These are phyloP conservation scores for Westerdykella sp. DNA, from an alignment of 2,329 filamentous ascomycete genomes.

Conservation along the genomic window DNA sequence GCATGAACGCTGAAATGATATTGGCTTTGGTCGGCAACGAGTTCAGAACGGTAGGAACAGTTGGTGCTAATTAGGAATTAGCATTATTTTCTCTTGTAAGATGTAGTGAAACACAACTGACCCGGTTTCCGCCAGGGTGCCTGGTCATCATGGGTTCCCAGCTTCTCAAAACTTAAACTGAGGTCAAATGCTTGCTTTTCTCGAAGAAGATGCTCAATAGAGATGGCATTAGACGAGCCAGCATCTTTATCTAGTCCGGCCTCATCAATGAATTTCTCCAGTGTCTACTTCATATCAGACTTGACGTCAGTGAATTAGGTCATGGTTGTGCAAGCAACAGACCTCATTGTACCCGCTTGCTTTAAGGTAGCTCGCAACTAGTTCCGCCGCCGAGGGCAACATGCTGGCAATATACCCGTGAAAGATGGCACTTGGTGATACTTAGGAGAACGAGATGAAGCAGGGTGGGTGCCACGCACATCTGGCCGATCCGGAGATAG, in stretches of 20 bases:
- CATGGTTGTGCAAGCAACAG: conserved; percentile 3
- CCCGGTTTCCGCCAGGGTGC: conserved; percentile 45
- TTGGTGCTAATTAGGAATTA: conserved; percentile 39
- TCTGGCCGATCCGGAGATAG: not conserved
- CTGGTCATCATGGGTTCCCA: conserved; percentile 41
- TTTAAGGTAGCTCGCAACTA: conserved; percentile 40
- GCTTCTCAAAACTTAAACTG: conserved; percentile 51
- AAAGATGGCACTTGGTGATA: not conserved
- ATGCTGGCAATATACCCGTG: conserved; percentile 9
- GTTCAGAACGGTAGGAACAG: conserved; percentile 37
- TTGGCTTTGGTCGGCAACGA: conserved; percentile 47
- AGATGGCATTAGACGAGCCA: conserved; percentile 45
- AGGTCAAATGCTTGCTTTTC: conserved; percentile 56
- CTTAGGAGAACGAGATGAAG: not conserved
- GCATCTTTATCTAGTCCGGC: conserved; percentile 49
- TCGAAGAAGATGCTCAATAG: conserved; percentile 54
- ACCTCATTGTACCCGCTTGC: conserved; percentile 39
- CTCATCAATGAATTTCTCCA: conserved; percentile 53
- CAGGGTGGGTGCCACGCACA: not conserved
- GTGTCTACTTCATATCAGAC: conserved; percentile 38
- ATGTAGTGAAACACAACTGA: conserved; percentile 19
- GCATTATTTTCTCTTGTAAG: not conserved
- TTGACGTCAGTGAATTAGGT: conserved; percentile 5
- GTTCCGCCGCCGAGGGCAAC: conserved; percentile 36
- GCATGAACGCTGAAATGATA: conserved; percentile 46